Evolutionary conservation across 2,329 filamentous ascomycete genomes (phyloP).

Genomic region (Truncatella angustata): DNA sequence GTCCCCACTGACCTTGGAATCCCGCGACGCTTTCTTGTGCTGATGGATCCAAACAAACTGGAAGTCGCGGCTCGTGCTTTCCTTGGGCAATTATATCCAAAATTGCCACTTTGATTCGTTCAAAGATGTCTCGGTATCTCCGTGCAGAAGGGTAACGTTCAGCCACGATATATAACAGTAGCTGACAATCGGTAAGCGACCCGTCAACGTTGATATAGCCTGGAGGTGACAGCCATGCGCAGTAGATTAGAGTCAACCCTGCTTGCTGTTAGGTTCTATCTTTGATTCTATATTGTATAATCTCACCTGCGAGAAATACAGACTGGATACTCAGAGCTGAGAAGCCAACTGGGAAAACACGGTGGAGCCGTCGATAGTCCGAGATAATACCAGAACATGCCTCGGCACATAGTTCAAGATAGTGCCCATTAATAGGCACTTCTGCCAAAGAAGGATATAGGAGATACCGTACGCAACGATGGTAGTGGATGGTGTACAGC

Average conservation of each 20-base stretch:
- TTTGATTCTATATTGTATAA: background rate
- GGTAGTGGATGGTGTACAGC: constrained; percentile 29
- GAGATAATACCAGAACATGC: constrained; percentile 26
- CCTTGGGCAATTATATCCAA: constrained; percentile 24
- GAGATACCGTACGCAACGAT: constrained; percentile 25
- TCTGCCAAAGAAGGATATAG: constrained; percentile 26
- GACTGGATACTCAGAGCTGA: constrained; percentile 29
- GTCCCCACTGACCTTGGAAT: constrained; percentile 20
- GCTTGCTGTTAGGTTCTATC: constrained; percentile 6
- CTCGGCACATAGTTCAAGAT: constrained; percentile 24
- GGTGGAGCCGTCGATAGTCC: constrained; percentile 25
- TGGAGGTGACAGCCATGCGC: constrained; percentile 25
- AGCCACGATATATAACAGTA: constrained; percentile 29
- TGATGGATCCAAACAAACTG: constrained; percentile 23
- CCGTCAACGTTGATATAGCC: constrained; percentile 22
- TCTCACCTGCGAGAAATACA: constrained; percentile 27
- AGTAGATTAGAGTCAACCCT: constrained; percentile 28
- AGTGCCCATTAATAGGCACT: constrained; percentile 25
- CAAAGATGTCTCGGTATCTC: constrained; percentile 31
- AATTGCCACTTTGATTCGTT: constrained; percentile 27
- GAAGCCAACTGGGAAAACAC: constrained; percentile 28
- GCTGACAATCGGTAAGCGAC: constrained; percentile 26
- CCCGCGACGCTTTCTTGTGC: constrained; percentile 22
- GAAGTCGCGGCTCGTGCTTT: constrained; percentile 26
- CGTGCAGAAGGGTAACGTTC: constrained; percentile 30